Evolutionary conservation across 805 yeast genomes (phyloP), one percentile per base, ranked within the genome.

Genomic region (Dipodascopsis uninucleata): DNA sequence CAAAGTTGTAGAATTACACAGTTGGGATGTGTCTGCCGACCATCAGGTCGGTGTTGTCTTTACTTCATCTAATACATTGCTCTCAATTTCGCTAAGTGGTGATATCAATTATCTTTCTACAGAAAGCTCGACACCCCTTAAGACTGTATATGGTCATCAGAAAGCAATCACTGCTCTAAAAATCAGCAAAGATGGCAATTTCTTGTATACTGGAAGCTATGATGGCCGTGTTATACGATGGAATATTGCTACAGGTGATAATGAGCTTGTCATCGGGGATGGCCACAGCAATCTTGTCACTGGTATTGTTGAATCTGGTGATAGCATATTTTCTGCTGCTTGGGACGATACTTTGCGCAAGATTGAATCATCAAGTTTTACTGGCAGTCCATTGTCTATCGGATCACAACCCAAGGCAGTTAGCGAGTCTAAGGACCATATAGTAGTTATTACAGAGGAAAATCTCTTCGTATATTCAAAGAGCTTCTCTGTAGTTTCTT

Each of bases 261-360:
- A 74, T 8, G 37, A 43, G 1, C 56, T 68, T 8, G 56, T 72
- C 8, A 56, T 59, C 10, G 73, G 74, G 10, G 61, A 64, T 1
- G 66, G 67, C 2, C 97, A 89, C 63, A 60, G 75, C 0, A 87
- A 88, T 54, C 74, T 82, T 51, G 74, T 90, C 35, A 78, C 77
- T 26, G 79, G 81, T 2, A 58, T 78, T 18, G 73, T 76, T 14
- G 49, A 63, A 14, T 42, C 55, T 21, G 54, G 52, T 4, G 58
- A 60, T 9, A 58, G 63, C 0, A 58, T 78, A 16, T 65, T 71
- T 41, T 71, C 87, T n/a, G 70, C 78, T 17, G 94, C 89, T 2
- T 93, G 97, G 97, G 98, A 90, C 65, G 95, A 86, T 60, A 77
- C 77, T 10, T 58, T 88, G 36, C 77, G 75, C 58, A n/a, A 40